A percentile compares a stretch with the other conserved stretches of the same genome.
Evolutionary conservation across 352 stramenopile species (phyloP).

Genomic region (Globisporangium okanoganense): DNA sequence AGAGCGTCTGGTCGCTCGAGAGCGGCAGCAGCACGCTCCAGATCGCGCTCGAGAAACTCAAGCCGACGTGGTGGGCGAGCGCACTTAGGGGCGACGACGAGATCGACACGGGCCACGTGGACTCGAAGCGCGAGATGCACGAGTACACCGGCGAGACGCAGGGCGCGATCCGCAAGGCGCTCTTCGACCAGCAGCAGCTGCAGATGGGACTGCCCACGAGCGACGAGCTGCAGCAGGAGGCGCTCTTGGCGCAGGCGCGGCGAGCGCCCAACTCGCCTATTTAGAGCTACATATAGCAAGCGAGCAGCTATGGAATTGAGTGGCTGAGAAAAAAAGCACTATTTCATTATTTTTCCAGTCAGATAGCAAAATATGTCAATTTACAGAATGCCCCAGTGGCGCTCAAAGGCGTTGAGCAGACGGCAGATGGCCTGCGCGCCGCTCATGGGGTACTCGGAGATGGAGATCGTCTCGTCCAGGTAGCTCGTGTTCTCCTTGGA

Average conservation of each 20-base stretch:
- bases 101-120: slow-evolving; percentile 97
- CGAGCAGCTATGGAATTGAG: not conserved
- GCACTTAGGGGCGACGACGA: slow-evolving; percentile 90
- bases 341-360: slow-evolving; percentile 3
- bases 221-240: slow-evolving; percentile 90
- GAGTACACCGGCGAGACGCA: slow-evolving; percentile 97
- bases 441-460: slow-evolving; percentile 98
- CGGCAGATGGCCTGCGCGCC: slow-evolving; percentile 95
- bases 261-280: slow-evolving; percentile 34
- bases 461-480: slow-evolving; percentile 96
- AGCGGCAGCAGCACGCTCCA: slow-evolving; percentile 45
- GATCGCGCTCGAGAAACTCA: slow-evolving; percentile 95
- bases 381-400: slow-evolving; percentile 98
- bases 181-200: slow-evolving; percentile 94
- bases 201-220: slow-evolving; percentile 88
- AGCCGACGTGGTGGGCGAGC: slow-evolving; percentile 97
- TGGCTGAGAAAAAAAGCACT: not conserved
- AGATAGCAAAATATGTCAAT: slow-evolving; percentile 14
- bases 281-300: not conserved
- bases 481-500: slow-evolving; percentile 97
- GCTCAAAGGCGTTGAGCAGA: slow-evolving; percentile 96
- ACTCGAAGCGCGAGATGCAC: slow-evolving; percentile 94
- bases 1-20: slow-evolving; percentile 97
- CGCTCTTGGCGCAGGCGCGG: slow-evolving; percentile 94
- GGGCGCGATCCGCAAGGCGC: slow-evolving; percentile 99